Base-by-base conservation (phyloP, 441 rosid species). In the Metrosideros polymorpha region DNA sequence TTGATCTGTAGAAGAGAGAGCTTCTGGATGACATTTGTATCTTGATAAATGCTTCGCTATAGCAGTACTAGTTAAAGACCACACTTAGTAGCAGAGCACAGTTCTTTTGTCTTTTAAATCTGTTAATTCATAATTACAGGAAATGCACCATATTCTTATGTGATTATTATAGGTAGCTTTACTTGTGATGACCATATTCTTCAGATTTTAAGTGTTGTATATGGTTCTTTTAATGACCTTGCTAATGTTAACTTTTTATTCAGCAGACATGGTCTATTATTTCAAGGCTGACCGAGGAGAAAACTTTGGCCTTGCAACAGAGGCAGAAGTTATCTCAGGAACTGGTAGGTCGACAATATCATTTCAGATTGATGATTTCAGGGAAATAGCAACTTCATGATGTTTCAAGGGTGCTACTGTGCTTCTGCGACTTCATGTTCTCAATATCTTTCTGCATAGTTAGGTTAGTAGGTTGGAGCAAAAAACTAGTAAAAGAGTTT, bases 251-350 rank as follows among this genome's bases (percentile, higher is more conserved):
- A 25, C 43, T 51, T 47, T n/a, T 32, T 83, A 51, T 87, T 71
- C 85, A 45, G 76, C 91, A 94, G 95, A 90, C 88, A 47, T 90
- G 90, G 92, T 89, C 94, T 25, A 50, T 89, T 85, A 94, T 97
- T 82, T 93, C 93, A n/a, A 94, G 90, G 89, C 89, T 97, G 92
- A 96, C 95, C 1, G 97, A 94, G n/a, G 98, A 97, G 93, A 97
- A 93, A 91, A 77, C 91, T 86, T 85, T 86, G 84, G 96, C 97
- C 61, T 86, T 92, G 82, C 92, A 92, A 84, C 94, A 91, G 91
- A 93, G 90, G 85, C 91, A 91, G 89, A 90, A 86, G 94, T 93
- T 97, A 86, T 90, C 30, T 50, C 92, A 88, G 84, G 98, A 96
- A 91, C 91, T 97, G 95, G 98, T 97, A 93, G 84, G 90, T 84